Base-by-base conservation (phyloP, 2,329 filamentous ascomycete species). In the Sclerotinia spermophila region DNA sequence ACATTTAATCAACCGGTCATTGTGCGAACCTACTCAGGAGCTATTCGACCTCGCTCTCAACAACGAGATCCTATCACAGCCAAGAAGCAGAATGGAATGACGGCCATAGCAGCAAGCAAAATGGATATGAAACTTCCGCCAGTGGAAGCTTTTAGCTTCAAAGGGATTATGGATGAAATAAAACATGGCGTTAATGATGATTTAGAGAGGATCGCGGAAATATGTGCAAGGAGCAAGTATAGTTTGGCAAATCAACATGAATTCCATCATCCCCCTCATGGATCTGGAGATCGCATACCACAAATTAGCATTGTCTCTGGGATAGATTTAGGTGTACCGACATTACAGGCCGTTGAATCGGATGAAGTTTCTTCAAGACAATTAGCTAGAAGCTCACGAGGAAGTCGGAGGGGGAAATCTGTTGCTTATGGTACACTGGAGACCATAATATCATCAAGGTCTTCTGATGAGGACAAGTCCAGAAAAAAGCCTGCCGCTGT, bases 241-340 rank as follows among this genome's bases (percentile, higher is more conserved):
- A 90, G 87, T 55, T 78, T 90, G 67, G 89, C 87, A 79, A 89
- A 89, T 77, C 88, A 90, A 76, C 90, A 90, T 75, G 88, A 90
- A 75, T 86, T 89, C 10, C 88, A 90, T 74, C 86, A 89, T 71
- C 82, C 85, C 19, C 88, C 88, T 21, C 88, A 90, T 74, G 87
- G 87, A 30, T 86, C 86, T 1, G 87, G 88, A 5, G 79, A 84
- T 2, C 80, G 82, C 0, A 87, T 88, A 72, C 65, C 83, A 27
- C 75, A 77, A 69, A 74, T 45, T 30, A 75, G 64, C 67, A 71
- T 69, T 55, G 67, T 71, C 58, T 70, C 74, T 73, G 38, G 74
- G 73, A n/a, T 17, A 77, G 79, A 64, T 74, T 73, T 76, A 1
- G 80, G 79, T 8, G 86, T 86, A 1, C 86, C 85, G 5, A 89